Conservation (phyloP, 208 protist species). For the Trypanosoma melophagium region DNA sequence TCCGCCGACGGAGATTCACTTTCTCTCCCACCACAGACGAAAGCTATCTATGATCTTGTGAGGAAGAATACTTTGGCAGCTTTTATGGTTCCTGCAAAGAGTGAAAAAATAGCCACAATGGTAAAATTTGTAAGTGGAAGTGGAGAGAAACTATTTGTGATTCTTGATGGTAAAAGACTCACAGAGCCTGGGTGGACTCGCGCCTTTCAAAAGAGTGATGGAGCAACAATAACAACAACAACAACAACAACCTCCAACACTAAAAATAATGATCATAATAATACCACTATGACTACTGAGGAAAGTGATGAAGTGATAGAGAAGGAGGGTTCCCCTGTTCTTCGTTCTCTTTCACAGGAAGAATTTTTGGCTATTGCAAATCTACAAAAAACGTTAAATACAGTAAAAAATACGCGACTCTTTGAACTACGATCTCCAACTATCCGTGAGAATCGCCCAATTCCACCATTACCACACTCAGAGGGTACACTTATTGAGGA, state of each 20-base stretch:
- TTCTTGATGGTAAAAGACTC: slow-evolving; percentile 75
- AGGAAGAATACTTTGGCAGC: slow-evolving; percentile 75
- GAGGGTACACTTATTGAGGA: slow-evolving; percentile 88
- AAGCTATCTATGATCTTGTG: slow-evolving; percentile 83
- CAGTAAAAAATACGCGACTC: slow-evolving; percentile 3
- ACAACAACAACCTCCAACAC: neutral
- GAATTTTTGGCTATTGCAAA: slow-evolving; percentile 75
- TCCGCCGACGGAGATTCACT: slow-evolving; percentile 56
- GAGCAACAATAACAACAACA: too few relatives aligned
- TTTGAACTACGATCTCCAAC: slow-evolving; percentile 41
- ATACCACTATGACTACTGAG: slow-evolving; percentile 30
- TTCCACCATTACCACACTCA: slow-evolving; percentile 72
- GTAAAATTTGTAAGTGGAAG: slow-evolving; percentile 52
- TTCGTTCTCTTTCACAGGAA: slow-evolving; percentile 74
- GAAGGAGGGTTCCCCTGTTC: slow-evolving; percentile 35
- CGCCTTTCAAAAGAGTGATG: slow-evolving; percentile 52
- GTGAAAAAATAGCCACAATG: slow-evolving; percentile 52
- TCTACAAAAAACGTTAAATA: slow-evolving; percentile 28
- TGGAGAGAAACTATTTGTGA: slow-evolving; percentile 47
- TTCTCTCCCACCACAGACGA: slow-evolving; percentile 48
- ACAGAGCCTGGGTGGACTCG: slow-evolving; percentile 70
- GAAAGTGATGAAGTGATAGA: slow-evolving; percentile 56
- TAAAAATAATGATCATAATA: slow-evolving; percentile 10
- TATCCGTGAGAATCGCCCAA: slow-evolving; percentile 56
- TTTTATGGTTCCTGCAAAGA: slow-evolving; percentile 83